phyloP scores from a whole-genome alignment of 192 early-diverging fungal genomes.

The Umbelopsis ramanniana region DNA sequence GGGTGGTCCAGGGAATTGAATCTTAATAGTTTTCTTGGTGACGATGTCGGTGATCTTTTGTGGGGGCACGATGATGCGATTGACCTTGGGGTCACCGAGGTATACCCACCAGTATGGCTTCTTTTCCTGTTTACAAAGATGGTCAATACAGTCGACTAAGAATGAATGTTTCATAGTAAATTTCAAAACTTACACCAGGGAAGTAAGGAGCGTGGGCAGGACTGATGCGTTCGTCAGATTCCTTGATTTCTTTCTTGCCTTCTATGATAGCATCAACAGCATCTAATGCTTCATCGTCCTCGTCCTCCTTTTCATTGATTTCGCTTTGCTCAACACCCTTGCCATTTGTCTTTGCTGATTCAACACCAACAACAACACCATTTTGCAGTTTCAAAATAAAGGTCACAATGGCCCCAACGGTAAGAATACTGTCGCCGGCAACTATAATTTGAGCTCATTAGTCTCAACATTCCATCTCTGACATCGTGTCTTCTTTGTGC shows the following conservation, averaged over 20 bases:
- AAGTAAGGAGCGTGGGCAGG: constrained; percentile 71
- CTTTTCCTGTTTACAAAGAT: constrained; percentile 51
- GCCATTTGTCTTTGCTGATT: constrained; percentile 33
- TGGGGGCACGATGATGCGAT: constrained; percentile 80
- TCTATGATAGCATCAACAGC: constrained; percentile 40
- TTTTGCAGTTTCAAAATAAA: constrained; percentile 60
- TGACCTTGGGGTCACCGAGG: constrained; percentile 83
- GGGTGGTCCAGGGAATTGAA: constrained; percentile 95
- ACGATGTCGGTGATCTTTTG: constrained; percentile 80
- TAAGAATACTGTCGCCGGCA: constrained; percentile 77
- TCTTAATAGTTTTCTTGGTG: constrained; percentile 63
- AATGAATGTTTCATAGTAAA: too few relatives aligned
- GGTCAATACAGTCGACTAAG: not conserved
- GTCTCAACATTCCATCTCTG: too few relatives aligned
- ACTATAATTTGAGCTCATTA: constrained; percentile 34
- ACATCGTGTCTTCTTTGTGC: too few relatives aligned
- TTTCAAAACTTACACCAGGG: constrained; percentile 46
- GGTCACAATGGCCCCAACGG: constrained; percentile 79
- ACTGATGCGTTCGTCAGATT: constrained; percentile 32
- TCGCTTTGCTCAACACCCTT: constrained; percentile 42
- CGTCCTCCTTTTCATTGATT: constrained; percentile 50
- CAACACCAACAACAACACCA: constrained; percentile 32
- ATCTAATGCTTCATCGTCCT: constrained; percentile 36
- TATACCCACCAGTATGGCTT: constrained; percentile 91
- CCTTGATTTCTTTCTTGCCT: constrained; percentile 35